Evolutionary conservation across 1,284 basidiomycete species (phyloP).

Genomic region (Boletus semigastroideus): DNA sequence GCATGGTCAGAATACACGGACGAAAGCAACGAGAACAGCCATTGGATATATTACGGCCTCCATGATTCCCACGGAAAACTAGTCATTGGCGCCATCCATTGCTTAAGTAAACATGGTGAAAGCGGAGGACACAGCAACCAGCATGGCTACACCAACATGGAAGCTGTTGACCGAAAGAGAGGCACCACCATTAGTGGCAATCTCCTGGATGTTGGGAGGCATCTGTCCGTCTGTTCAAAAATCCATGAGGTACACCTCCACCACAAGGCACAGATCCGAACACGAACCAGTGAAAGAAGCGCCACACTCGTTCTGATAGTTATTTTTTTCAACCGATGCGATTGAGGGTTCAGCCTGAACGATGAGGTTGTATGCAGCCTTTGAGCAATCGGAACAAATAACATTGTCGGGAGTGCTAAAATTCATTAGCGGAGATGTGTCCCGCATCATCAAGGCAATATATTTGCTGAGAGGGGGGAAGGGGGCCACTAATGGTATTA

Average conservation of each 20-base stretch:
- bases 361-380: conserved; percentile 43
- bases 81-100: too few species aligned
- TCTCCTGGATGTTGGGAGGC: conserved; percentile 39
- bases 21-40: not conserved
- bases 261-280: not conserved
- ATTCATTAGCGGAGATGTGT: conserved; percentile 4
- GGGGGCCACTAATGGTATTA: conserved; percentile 38
- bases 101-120: conserved; percentile 38
- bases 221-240: conserved; percentile 38
- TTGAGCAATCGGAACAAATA: conserved; percentile 47
- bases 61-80: too few species aligned
- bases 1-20: conserved; percentile 4
- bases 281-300: conserved; percentile 43
- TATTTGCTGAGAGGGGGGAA: conserved; percentile 23
- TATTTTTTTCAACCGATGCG: conserved; percentile 16
- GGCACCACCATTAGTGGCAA: conserved; percentile 31
- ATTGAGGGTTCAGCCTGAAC: conserved; percentile 32
- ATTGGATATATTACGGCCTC: too few species aligned
- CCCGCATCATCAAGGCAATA: conserved; percentile 13
- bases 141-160: conserved; percentile 22
- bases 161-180: conserved; percentile 23
- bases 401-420: conserved; percentile 33
- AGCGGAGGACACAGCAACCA: conserved; percentile 34
- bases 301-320: conserved; percentile 38
- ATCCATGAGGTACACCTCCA: not conserved